Conservation (phyloP, 345 rosid genomes). For the Dimocarpus longan region DNA sequence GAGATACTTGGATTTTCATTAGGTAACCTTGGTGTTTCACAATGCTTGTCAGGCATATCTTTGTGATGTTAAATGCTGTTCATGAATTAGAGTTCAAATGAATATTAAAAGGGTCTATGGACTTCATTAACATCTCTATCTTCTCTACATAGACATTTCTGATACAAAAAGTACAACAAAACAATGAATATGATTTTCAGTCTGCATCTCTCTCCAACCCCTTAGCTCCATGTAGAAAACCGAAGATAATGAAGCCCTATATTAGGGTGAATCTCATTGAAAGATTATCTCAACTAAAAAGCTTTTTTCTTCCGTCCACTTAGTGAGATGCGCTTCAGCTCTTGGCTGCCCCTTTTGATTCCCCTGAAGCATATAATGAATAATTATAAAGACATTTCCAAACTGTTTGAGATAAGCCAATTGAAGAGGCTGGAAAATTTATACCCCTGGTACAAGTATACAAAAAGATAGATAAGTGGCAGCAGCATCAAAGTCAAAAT, state of each 20-base stretch:
- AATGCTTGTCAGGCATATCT: not conserved
- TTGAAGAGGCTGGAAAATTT: not conserved
- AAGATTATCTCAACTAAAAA: constrained; percentile 18
- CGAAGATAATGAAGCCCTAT: not conserved
- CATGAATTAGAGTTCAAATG: not conserved
- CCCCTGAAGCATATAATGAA: constrained; percentile 48
- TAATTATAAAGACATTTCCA: constrained; percentile 15
- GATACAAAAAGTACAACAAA: not conserved
- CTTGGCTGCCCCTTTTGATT: constrained; percentile 55
- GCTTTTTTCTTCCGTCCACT: constrained; percentile 54
- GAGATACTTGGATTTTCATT: not conserved
- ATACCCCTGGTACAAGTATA: constrained; percentile 72
- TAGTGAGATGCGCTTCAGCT: constrained; percentile 55
- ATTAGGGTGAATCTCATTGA: not conserved
- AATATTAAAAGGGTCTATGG: not conserved
- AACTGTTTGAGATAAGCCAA: not conserved
- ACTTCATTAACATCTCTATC: not conserved
- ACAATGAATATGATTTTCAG: not conserved
- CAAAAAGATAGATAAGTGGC: constrained; percentile 58
- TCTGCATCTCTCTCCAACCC: not conserved
- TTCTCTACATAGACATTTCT: not conserved
- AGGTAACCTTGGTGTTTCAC: not conserved
- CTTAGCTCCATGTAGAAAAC: not conserved
- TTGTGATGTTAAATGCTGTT: not conserved
- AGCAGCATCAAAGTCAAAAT: constrained; percentile 56